These are phyloP conservation scores for Macaranga tanarius DNA, from an alignment of 441 rosid genomes.

Conservation along the genomic window DNA sequence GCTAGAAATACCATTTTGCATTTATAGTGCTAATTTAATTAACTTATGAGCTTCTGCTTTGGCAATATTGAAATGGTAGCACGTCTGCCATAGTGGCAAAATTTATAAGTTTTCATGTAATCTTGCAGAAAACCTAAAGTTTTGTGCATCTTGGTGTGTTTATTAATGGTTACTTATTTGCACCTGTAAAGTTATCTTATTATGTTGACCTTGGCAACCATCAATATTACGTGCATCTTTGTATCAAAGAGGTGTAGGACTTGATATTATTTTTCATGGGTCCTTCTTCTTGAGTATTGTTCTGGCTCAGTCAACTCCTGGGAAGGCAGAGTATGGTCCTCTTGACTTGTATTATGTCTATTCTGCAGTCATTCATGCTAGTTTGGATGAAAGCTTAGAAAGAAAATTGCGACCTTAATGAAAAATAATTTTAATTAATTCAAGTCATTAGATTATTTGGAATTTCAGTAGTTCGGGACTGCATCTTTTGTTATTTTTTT, in stretches of 20 bases:
- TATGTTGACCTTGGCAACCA: not conserved
- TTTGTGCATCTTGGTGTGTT: not conserved
- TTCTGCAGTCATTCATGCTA: not conserved
- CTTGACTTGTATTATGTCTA: not conserved
- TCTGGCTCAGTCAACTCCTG: not conserved
- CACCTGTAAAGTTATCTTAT: not conserved
- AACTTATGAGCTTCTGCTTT: constrained; percentile 5
- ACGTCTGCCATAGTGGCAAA: not conserved
- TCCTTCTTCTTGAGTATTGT: not conserved
- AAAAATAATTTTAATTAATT: not conserved
- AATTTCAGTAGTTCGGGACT: not conserved
- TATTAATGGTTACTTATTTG: not conserved
- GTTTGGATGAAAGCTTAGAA: not conserved
- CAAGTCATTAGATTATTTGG: not conserved
- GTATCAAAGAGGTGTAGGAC: not conserved
- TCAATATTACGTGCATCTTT: not conserved
- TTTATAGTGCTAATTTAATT: constrained; percentile 5
- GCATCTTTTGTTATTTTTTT: not conserved
- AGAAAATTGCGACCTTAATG: not conserved
- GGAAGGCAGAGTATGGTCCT: not conserved
- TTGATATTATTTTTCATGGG: not conserved
- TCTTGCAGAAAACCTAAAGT: not conserved
- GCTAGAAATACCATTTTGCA: not conserved
- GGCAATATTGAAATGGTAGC: not conserved
- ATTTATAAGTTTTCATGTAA: not conserved